These are phyloP conservation scores for Vitis rupestris DNA, from an alignment of 164 flowering plant species.

Conservation along the genomic window DNA sequence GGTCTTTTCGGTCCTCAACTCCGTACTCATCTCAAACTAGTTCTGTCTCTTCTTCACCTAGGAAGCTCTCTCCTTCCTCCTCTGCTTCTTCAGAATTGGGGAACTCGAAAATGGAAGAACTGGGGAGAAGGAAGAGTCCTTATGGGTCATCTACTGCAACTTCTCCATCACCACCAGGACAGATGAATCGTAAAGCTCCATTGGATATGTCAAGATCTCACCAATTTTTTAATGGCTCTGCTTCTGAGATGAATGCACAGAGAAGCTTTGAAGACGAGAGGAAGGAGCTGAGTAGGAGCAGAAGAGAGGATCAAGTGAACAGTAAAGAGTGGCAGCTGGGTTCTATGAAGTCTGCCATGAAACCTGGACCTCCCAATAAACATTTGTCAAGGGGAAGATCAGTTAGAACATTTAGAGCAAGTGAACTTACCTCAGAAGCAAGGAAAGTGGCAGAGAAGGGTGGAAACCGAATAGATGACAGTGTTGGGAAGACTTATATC, in stretches of 20 bases:
- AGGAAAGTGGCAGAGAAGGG: slow-evolving; percentile 9
- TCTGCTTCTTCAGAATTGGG: slow-evolving; percentile 9
- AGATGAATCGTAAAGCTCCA: slow-evolving; percentile 20
- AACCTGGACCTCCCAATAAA: slow-evolving; percentile 16
- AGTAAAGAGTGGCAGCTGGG: slow-evolving; percentile 8
- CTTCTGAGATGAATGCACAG: slow-evolving; percentile 10
- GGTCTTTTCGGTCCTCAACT: slow-evolving; percentile 15
- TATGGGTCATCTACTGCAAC: slow-evolving; percentile 17
- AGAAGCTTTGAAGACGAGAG: slow-evolving; percentile 19
- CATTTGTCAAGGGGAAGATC: slow-evolving; percentile 43
- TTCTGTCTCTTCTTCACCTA: slow-evolving; percentile 19
- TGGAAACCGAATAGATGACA: slow-evolving; percentile 15
- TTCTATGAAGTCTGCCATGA: slow-evolving; percentile 17
- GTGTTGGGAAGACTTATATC: slow-evolving; percentile 4
- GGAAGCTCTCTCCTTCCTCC: slow-evolving; percentile 6
- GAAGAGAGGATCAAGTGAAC: slow-evolving; percentile 12
- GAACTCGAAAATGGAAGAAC: slow-evolving; percentile 12
- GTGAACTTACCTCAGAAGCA: slow-evolving; percentile 4
- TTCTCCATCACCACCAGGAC: slow-evolving; percentile 25
- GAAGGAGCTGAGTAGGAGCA: slow-evolving; percentile 25
- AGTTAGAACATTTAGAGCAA: slow-evolving; percentile 49
- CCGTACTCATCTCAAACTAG: slow-evolving; percentile 20
- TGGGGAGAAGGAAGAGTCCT: slow-evolving; percentile 22
- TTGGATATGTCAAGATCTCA: slow-evolving; percentile 17
- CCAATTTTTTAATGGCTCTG: slow-evolving; percentile 12